Conservation (phyloP, 495 filamentous ascomycete genomes). For the Friedmanniomyces simplex region DNA sequence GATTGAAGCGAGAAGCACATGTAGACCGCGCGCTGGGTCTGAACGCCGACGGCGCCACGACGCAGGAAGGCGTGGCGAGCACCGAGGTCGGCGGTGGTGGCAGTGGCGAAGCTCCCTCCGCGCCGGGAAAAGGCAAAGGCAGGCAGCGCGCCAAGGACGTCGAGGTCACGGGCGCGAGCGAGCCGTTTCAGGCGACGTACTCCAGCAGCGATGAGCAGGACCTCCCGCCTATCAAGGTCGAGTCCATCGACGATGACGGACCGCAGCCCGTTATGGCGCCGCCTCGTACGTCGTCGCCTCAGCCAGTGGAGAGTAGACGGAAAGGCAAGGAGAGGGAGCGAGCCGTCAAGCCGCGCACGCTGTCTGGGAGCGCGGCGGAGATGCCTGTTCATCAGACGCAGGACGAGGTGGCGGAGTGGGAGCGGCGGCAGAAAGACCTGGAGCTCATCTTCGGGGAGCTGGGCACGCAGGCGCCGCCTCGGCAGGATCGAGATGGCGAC, state of each 20-base stretch:
- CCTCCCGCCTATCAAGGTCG: conserved; percentile 23
- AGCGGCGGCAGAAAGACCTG: conserved; percentile 29
- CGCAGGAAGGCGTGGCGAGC: conserved; percentile 10
- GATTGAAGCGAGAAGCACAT: conserved; percentile 44
- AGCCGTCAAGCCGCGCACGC: conserved; percentile 12
- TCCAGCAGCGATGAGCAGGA: conserved; percentile 34
- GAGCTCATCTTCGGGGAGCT: conserved; percentile 29
- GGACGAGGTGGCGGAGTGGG: conserved; percentile 34
- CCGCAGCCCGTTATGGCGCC: neutral
- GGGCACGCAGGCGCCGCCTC: conserved; percentile 9
- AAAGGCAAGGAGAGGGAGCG: conserved; percentile 19
- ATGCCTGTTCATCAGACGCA: conserved; percentile 32
- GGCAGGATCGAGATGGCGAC: conserved; percentile 24
- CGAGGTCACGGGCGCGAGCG: conserved; percentile 24
- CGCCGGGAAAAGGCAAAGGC: conserved; percentile 16
- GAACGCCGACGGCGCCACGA: conserved; percentile 43
- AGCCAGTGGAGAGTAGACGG: conserved; percentile 23
- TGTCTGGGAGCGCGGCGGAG: conserved; percentile 2
- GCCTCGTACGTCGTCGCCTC: conserved; percentile 6
- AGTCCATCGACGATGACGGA: conserved; percentile 23
- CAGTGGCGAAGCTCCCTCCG: conserved; percentile 2
- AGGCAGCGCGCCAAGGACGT: conserved; percentile 29
- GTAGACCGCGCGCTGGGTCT: conserved; percentile 42
- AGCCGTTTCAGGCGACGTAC: conserved; percentile 30
- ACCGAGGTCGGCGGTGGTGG: conserved; percentile 9